A percentile compares a stretch with the other conserved stretches of the same genome.
phyloP scores from a whole-genome alignment of 441 rosid species.

The Gossypium davidsonii region DNA sequence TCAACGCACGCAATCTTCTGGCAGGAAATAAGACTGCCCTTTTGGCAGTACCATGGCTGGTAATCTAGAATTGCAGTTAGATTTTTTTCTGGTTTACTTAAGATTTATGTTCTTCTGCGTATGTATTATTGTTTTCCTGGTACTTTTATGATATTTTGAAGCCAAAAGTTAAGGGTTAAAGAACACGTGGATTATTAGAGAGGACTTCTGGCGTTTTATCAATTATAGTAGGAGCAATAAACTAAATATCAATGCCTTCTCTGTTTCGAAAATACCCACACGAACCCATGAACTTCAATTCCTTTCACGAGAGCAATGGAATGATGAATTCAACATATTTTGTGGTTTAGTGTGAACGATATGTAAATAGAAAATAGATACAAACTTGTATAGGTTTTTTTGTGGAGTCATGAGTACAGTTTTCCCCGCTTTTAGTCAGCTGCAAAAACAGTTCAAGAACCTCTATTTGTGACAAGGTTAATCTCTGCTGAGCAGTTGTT shows the following conservation, averaged over 20 bases:
- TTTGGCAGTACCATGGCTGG: conserved; percentile 91
- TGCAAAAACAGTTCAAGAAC: background rate
- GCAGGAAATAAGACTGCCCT: conserved; percentile 80
- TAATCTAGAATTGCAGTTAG: conserved; percentile 17
- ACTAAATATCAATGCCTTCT: background rate
- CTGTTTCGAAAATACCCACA: background rate
- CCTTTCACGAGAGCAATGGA: background rate
- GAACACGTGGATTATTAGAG: background rate
- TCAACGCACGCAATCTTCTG: conserved; percentile 70
- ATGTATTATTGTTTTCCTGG: background rate
- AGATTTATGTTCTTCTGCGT: background rate
- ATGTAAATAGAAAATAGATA: background rate
- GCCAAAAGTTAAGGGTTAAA: background rate
- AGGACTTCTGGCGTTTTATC: background rate
- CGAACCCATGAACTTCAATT: background rate
- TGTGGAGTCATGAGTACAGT: background rate
- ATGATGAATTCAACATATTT: background rate
- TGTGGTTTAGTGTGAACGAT: background rate
- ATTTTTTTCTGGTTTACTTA: background rate
- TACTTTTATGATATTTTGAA: background rate
- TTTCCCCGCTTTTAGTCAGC: background rate
- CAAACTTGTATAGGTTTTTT: background rate
- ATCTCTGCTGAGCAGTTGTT: background rate
- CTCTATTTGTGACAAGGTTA: background rate
- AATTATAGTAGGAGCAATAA: background rate